phyloP scores from a whole-genome alignment of 2,329 filamentous ascomycete species.

The Colletotrichum salicis region DNA sequence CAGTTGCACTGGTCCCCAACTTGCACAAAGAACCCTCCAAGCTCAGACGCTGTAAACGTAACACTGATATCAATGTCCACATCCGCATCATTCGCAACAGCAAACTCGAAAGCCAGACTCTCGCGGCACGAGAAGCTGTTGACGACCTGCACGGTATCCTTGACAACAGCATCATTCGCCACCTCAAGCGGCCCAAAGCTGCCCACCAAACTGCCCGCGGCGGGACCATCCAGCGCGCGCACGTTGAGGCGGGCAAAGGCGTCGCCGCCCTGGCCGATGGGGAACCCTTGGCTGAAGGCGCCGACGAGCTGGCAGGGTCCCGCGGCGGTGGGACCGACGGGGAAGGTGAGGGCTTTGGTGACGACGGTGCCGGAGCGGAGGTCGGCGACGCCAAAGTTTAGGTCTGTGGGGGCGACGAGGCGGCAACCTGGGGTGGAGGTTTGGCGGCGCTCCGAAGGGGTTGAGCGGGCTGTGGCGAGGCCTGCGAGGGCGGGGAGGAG shows the following conservation, averaged over 20 bases:
- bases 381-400: slow-evolving; percentile 28
- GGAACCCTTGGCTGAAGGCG: slow-evolving; percentile 22
- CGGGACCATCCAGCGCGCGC: slow-evolving; percentile 6
- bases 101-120: slow-evolving; percentile 17
- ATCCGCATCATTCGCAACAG: slow-evolving; percentile 5
- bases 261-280: slow-evolving; percentile 23
- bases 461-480: slow-evolving; percentile 3
- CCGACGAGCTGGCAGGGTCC: slow-evolving; percentile 29
- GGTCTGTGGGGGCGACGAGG: slow-evolving; percentile 18
- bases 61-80: slow-evolving; percentile 16
- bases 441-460: slow-evolving; percentile 16
- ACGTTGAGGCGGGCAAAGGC: slow-evolving; percentile 25
- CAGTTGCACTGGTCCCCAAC: slow-evolving; percentile 30
- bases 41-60: background rate
- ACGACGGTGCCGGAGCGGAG: slow-evolving; percentile 15
- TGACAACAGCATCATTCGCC: background rate
- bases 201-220: slow-evolving; percentile 18
- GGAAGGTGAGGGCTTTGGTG: slow-evolving; percentile 23
- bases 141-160: slow-evolving; percentile 9
- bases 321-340: slow-evolving; percentile 7
- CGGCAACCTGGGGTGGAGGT: slow-evolving; percentile 8
- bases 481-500: slow-evolving; percentile 18
- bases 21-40: slow-evolving; percentile 17
- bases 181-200: slow-evolving; percentile 27
- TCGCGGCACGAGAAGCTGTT: slow-evolving; percentile 26